Base-by-base conservation (phyloP, 306 rosid species). In the Vigna radiata region DNA sequence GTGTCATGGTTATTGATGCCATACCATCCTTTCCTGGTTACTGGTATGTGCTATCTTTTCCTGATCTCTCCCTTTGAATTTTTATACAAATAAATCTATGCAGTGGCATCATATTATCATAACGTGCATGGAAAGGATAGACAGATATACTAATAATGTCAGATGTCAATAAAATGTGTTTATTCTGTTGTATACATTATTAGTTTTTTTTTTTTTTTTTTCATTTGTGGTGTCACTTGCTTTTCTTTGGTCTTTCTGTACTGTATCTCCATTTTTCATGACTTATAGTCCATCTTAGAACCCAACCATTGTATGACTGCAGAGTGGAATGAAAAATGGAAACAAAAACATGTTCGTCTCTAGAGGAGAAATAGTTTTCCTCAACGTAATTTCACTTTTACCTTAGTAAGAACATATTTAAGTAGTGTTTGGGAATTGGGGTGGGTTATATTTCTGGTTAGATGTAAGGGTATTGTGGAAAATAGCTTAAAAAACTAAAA, bases 1-100 rank as follows among this genome's bases (percentile, higher is more conserved):
- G 85, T 58, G 89, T 92, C 67, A 13, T 83, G 48, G 18, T 92
- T 84, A 81, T 95, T 29, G 99, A 92, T 77, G 95, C 94, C 53
- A 1, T 95, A 70, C 90, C 91, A 0, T 8, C 75, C 4, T 76
- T 95, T 6, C 70, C 79, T 19, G 97, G 99, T 67, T 95, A 88
- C 88, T 92, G 99, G 99, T 95, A 85, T 23, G 87, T 61, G 7
- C 49, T 56, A 31, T 73, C 70, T 71, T 27, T 66, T 66, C 50
- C 43, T 75, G 1, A 72, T 52, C 10, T 44, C 61, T 31, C 43
- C 36, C 49, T 73, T 41, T 16, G 50, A 47, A 10, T 39, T 41
- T 61, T 17, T 31, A 10, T 49, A 10, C 77, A 59, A 41, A 76
- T 46, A 52, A 71, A 66, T 58, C 44, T 27, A 39, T 73, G 60